Base-by-base conservation (phyloP, 2,329 filamentous ascomycete species). In the Pseudopithomyces maydicus region DNA sequence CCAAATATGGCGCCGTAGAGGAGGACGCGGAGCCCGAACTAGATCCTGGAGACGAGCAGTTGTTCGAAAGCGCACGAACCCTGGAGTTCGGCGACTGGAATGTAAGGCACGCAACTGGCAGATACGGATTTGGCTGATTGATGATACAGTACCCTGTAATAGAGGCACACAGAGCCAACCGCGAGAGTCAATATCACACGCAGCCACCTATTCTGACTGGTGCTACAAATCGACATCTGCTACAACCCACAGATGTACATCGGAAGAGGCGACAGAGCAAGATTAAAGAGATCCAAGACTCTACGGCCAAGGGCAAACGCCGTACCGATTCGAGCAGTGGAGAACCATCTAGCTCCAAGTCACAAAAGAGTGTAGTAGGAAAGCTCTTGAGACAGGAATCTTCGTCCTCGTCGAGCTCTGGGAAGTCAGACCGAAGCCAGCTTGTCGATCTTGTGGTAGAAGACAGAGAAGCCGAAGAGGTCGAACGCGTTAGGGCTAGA, bases 71-170 rank as follows among this genome's bases (percentile, higher is more conserved):
- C 66, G 91, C 91, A 1, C 84, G 89, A 56, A 84, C 87, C 41
- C 77, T 94, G 3, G 90, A 93, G 68, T 93, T 88, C 73, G 90
- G 90, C 2, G 94, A 98, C 71, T 98, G 93, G 92, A 97, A 98
- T 76, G 91, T 94, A 79, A 82, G 90, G 86, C 14, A 29, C 29
- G 22, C 36, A 4, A 26, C 19, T 10, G 2, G n/a, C 4, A 20
- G 10, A 17, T 14, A 8, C 15, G n/a, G 26, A 19, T 29, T 10
- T 26, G 36, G 56, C 70, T 79, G 52, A 80, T 63, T 17, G 50
- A 8, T 17, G 56, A 23, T 62, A 49, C 67, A 95, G 91, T 98
- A 98, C 75, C 94, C 93, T 22, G 94, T 98, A 26, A 93, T 98
- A 64, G 94, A 93, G 33, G 93, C 87, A 19, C 85, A 90, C 72